Base-by-base conservation (phyloP, 306 rosid species). In the Rubus parviflorus region DNA sequence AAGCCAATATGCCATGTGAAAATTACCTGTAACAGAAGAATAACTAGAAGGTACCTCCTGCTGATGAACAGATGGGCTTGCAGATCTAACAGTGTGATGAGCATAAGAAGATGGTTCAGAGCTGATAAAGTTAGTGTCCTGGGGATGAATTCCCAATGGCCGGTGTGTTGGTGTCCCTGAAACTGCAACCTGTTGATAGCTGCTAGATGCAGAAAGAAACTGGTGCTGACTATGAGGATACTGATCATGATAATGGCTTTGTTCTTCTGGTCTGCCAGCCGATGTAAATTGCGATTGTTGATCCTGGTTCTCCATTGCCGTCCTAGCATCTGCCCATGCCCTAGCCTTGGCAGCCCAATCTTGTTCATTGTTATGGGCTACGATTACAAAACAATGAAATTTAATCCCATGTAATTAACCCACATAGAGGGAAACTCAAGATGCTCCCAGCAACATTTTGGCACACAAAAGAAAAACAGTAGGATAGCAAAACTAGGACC, bases 21-120 rank as follows among this genome's bases (percentile, higher is more conserved):
- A 83, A 82, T 95, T 96, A 96, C 99, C 99, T 96, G 98, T 56
- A 87, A 89, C 85, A 91, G 98, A 91, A 88, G 92, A 91, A 93
- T 96, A 92, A 96, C 96, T 96, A 96, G 96, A 91, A 96, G 99
- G 97, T 92, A 96, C 97, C 99, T 96, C 99, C 99, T 89, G 99
- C 98, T 84, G 98, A 81, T 89, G 89, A 88, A 91, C 93, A 62
- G 94, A 86, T 81, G 92, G 82, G 81, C 89, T 89, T 79, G 90
- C 30, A 46, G 92, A 84, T 85, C 88, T 84, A 58, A 82, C 85
- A 72, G 75, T 30, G 64, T 86, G 89, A 63, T 85, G 77, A 72
- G 76, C 54, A 85, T 88, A 90, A 43, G 86, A 71, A 56, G 92
- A 77, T 65, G 87, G 57, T 74, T 87, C 93, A 38, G 87, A 81